phyloP scores from a whole-genome alignment of 768 basidiomycete species.

The Suillus hirtellus region DNA sequence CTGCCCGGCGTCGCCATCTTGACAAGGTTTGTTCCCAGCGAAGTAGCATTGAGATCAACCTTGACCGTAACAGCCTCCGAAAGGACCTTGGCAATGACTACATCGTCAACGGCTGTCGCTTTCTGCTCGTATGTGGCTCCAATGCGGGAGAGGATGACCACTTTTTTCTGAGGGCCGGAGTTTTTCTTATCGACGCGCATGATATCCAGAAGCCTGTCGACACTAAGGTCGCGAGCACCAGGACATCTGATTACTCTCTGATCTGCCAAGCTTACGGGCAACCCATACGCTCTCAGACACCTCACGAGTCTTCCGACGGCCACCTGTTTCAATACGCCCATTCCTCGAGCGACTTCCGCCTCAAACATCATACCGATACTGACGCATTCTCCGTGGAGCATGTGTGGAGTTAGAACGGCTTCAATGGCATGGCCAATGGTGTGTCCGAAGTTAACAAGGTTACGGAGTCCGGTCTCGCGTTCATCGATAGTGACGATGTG shows the following conservation, averaged over 20 bases:
- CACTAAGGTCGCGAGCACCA: conserved; percentile 68
- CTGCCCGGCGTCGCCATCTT: conserved; percentile 93
- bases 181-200: conserved; percentile 99
- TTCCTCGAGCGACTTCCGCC: conserved; percentile 86
- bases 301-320: conserved; percentile 88
- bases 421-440: conserved; percentile 99
- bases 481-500: conserved; percentile 98
- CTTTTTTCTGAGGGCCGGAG: conserved; percentile 86
- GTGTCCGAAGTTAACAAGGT: conserved; percentile 99
- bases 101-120: conserved; percentile 83
- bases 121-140: conserved; percentile 91
- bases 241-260: conserved; percentile 75
- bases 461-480: conserved; percentile 93
- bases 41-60: conserved; percentile 28
- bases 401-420: conserved; percentile 88
- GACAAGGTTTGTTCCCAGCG: conserved; percentile 32
- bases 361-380: conserved; percentile 96
- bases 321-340: conserved; percentile 88
- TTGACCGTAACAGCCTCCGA: conserved; percentile 76
- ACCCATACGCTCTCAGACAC: conserved; percentile 86
- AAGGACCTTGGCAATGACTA: conserved; percentile 78
- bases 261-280: conserved; percentile 81
- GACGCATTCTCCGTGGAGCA: conserved; percentile 97
- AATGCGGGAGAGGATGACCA: conserved; percentile 88
- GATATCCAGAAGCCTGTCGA: conserved; percentile 83